Evolutionary conservation across 352 stramenopile genomes (phyloP), one percentile per base, ranked within the genome.

Genomic region (Saprolegnia diclina): DNA sequence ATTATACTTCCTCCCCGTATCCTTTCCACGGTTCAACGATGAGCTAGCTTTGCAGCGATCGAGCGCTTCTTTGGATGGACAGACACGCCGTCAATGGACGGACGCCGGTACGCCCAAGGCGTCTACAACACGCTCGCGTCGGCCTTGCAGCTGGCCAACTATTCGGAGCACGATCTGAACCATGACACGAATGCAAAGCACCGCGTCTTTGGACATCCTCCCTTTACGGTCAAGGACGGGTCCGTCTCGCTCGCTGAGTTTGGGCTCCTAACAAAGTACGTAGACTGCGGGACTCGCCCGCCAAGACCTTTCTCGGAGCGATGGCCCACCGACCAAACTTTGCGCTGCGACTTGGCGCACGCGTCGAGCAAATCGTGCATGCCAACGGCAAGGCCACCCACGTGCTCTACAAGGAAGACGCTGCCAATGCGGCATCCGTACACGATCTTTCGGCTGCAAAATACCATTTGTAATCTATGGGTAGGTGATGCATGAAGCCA

Each of bases 191-290:
- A 87, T 65, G 67, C 46, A 63, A 89, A 88, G 57, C 71, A 61
- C 64, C 82, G 88, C 65, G 84, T 73, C 14, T 89, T 79, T 44
- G 76, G 77, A 22, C 77, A 89, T 46, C 74, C 79, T 24, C 79
- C 77, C 19, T 86, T 80, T 54, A 75, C 73, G 0, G 74, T 89
- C 73, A 89, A 84, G 74, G 77, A 80, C 54, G 80, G 76, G 63
- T 69, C 35, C 32, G 32, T 11, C 42, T 48, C 18, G 1, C 42
- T 11, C 42, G 42, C 42, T 7, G 10, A 3, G 1, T 3, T 4
- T n/a, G 42, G 13, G 40, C 26, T 38, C 0, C 11, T 22, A 29
- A 42, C 21, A 4, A 6, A 44, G 21, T 0, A 16, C 18, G 29
- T 44, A 69, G 63, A 40, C 72, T 76, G 13, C 79, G 86, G 19